phyloP scores from a whole-genome alignment of 2,329 filamentous ascomycete species.

The Botrytis fragariae region DNA sequence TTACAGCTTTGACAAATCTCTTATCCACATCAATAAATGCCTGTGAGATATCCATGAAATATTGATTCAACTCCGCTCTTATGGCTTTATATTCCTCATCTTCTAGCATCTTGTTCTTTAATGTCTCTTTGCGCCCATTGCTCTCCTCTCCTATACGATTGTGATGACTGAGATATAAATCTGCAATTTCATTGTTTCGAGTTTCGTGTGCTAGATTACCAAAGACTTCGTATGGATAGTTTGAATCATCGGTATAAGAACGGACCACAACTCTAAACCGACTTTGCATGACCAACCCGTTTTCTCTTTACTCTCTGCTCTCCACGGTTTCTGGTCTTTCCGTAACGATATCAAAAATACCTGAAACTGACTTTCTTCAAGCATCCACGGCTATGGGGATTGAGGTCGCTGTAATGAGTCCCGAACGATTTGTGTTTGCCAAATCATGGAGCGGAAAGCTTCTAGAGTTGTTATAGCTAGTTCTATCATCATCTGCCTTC shows the following conservation, averaged over 20 bases:
- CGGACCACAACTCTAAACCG: not conserved
- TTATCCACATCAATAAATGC: slow-evolving; percentile 2
- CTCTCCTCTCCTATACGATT: not conserved
- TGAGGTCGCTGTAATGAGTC: slow-evolving; percentile 12
- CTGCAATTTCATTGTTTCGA: slow-evolving; percentile 4
- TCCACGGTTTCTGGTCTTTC: no score
- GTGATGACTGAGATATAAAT: slow-evolving; percentile 13
- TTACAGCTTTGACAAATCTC: slow-evolving; percentile 9
- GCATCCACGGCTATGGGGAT: not conserved
- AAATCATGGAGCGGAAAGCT: no score
- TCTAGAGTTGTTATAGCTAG: no score
- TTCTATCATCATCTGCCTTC: no score
- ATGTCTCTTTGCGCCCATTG: not conserved
- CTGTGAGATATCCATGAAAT: slow-evolving; percentile 16
- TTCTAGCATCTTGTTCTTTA: not conserved
- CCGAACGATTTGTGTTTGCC: slow-evolving; percentile 6
- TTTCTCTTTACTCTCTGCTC: not conserved
- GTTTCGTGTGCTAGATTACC: slow-evolving; percentile 12
- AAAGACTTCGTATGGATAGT: slow-evolving; percentile 15
- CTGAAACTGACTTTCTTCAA: not conserved
- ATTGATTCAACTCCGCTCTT: not conserved
- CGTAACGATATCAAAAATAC: not conserved
- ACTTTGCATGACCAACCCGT: not conserved
- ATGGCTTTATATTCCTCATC: slow-evolving; percentile 18
- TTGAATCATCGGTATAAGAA: not conserved